A percentile compares a stretch with the other conserved stretches of the same genome.
Conservation (phyloP, 306 rosid species). For the Cicer judaicum region DNA sequence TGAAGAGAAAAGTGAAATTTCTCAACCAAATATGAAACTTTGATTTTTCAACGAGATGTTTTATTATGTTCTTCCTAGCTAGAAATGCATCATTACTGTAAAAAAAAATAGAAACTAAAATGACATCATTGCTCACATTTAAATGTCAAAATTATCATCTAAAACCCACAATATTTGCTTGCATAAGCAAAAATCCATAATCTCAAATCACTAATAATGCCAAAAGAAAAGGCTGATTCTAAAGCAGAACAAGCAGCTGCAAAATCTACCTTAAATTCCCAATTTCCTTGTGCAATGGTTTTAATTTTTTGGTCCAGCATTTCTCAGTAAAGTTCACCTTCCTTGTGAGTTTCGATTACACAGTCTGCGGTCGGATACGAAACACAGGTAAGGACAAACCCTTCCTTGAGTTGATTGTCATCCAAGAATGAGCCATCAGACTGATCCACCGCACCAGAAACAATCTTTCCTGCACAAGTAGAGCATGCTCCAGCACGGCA, state of each 20-base stretch:
- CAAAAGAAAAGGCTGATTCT: constrained; percentile 10
- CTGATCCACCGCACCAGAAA: constrained; percentile 71
- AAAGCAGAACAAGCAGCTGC: constrained; percentile 39
- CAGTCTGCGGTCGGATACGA: constrained; percentile 74
- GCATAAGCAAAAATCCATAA: constrained; percentile 39
- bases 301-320: constrained; percentile 1
- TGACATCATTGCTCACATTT: neutral
- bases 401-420: constrained; percentile 61
- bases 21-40: neutral
- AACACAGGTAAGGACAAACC: constrained; percentile 70
- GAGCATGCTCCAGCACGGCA: constrained; percentile 94
- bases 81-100: no score
- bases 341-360: constrained; percentile 87
- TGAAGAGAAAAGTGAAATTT: neutral
- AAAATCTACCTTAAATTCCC: constrained; percentile 28
- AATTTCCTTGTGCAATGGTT: constrained; percentile 20
- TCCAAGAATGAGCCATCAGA: constrained; percentile 83
- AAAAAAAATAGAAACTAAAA: neutral
- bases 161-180: constrained; percentile 30
- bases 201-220: constrained; percentile 36
- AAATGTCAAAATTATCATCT: constrained; percentile 30
- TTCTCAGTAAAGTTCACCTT: constrained; percentile 67
- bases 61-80: neutral
- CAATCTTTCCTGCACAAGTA: constrained; percentile 75
- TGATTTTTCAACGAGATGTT: neutral